Base-by-base conservation (phyloP, 495 filamentous ascomycete species). In the Annulohypoxylon nitens region DNA sequence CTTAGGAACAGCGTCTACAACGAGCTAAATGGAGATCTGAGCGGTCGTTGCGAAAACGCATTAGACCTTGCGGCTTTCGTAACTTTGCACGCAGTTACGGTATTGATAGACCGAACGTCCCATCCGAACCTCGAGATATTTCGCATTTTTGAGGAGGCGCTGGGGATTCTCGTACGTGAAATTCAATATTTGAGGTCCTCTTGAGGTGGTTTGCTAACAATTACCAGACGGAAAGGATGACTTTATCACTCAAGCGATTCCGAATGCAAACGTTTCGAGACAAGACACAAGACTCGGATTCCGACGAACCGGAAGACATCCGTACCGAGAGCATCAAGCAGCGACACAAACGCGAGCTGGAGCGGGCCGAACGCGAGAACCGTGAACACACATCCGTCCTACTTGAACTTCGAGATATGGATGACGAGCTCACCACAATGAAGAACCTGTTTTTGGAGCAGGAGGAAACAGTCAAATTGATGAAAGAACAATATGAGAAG, bases 11-110 rank as follows among this genome's bases (percentile, higher is more conserved):
- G 87, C 58, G 84, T 92, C 14, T 91, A 90, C 69, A 91, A 90
- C 59, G 90, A 92, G 73, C 72, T 92, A 3, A 92, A 92, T 60
- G 89, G 89, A 2, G 90, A 92, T 71, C 81, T 90, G 7, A 89
- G 89, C 2, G 83, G 86, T n/a, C 82, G 86, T 2, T 92, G 89
- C 63, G 87, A 90, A 45, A 91, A 88, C 45, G 84, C 86, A 1
- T 80, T 88, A 26, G 89, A 91, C 72, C 84, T 91, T 39, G 90
- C 89, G 1, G 89, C 88, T 7, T 81, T 91, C 30, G 84, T 89
- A 2, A 87, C 88, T 25, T 78, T 88, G 26, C 90, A 92, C 74
- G 88, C 90, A 3, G 85, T 89, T 5, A 90, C 86, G 6, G 89
- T 91, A 2, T 81, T 92, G 12, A 76, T 92, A 0, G 89, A 90